These are phyloP conservation scores for Hebeloma cylindrosporum DNA, from an alignment of 768 basidiomycete genomes.

Conservation along the genomic window DNA sequence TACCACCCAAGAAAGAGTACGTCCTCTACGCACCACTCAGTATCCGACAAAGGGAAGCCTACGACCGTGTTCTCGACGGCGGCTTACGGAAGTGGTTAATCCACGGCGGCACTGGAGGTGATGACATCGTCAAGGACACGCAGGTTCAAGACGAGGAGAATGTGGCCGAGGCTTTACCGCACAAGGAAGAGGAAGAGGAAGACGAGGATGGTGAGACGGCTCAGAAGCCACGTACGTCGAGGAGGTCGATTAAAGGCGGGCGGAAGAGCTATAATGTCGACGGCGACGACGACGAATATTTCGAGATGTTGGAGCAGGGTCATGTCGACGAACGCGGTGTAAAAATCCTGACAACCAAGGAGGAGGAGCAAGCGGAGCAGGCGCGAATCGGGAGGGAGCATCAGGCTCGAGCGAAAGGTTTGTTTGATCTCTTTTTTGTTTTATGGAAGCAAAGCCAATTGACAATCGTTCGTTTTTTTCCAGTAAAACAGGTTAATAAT, in stretches of 20 bases:
- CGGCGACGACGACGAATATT: conserved; percentile 66
- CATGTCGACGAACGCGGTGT: conserved; percentile 40
- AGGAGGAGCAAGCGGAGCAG: conserved; percentile 45
- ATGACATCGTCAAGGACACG: conserved; percentile 15
- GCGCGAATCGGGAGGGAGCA: conserved; percentile 57
- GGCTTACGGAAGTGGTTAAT: conserved; percentile 65
- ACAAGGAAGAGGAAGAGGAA: conserved; percentile 25
- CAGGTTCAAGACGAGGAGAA: conserved; percentile 16
- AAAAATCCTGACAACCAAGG: conserved; percentile 28
- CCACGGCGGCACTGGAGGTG: conserved; percentile 31
- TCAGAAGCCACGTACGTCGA: conserved; percentile 23
- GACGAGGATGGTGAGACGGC: conserved; percentile 20
- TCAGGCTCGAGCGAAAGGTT: conserved; percentile 60
- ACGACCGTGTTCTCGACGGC: conserved; percentile 75
- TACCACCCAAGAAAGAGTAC: conserved; percentile 95
- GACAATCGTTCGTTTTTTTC: neutral
- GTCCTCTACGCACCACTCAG: conserved; percentile 90
- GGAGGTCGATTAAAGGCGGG: conserved; percentile 34
- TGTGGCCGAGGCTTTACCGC: conserved; percentile 24
- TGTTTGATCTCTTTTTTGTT: conserved; percentile 2
- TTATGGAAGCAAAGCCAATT: neutral
- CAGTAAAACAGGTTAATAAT: conserved; percentile 86
- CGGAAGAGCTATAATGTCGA: conserved; percentile 55
- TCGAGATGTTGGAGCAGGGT: conserved; percentile 55
- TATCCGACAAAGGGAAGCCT: conserved; percentile 78